Base-by-base conservation (phyloP, 805 yeast genomes). In the Wickerhamomyces bisporus region DNA sequence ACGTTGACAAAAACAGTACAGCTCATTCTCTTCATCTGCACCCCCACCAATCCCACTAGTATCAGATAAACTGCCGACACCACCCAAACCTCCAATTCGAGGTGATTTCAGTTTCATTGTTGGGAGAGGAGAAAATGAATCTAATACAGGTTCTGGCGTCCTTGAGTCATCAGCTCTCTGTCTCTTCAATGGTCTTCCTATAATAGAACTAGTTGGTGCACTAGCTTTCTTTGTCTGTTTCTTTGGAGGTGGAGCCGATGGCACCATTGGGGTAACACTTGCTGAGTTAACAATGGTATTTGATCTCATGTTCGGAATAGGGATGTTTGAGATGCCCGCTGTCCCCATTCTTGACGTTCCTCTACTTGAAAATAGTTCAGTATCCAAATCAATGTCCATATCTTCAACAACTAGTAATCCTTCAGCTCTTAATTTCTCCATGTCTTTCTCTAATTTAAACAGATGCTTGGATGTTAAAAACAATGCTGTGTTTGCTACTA, bases 1-100 rank as follows among this genome's bases (percentile, higher is more conserved):
- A 49, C 89, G 87, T 55, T 87, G 94, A 57, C 98, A 91, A 64
- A 85, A 84, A 60, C 98, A 91, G 59, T 91, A 91, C 36, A 77
- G 49, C 35, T 77, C 81, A 41, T 77, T 79, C 43, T 81, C 87
- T 41, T 79, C 85, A 35, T 74, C 81, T 20, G 68, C 70, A 24
- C 57, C 61, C 40, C 26, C 47, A 16, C 30, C 35, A 7, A 33
- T 36, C 5, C 12, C 37, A 9, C 23, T 23, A 6, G 14, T 16
- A n/a, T 20, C 32, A n/a, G 24, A 8, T 13, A 13, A 4, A 19
- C 10, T n/a, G 4, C 14, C 7, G 6, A 19, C 25, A 8, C 21
- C 20, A 24, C 17, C 41, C 6, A 28, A 34, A 4, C 35, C 32
- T n/a, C 36, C 47, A 15, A 30, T 19, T 12, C 34, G 41, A 21